Evolutionary conservation across 805 yeast genomes (phyloP).

Genomic region (Cyberlindnera mycetangii): DNA sequence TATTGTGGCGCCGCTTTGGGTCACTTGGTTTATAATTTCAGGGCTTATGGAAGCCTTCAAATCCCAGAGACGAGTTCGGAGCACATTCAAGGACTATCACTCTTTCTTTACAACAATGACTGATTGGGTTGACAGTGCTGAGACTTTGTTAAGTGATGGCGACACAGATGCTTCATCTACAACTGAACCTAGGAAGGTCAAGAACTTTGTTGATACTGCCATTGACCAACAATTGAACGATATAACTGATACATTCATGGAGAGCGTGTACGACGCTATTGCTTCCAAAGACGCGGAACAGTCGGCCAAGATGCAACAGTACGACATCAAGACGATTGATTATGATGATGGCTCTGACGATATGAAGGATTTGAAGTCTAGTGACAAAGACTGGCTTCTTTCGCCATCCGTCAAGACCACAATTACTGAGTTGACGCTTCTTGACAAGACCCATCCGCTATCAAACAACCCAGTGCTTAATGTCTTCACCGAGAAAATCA

Average conservation of each 20-base stretch:
- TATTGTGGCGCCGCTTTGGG: slow-evolving; percentile 62
- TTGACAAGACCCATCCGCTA: neutral
- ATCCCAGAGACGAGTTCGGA: slow-evolving; percentile 37
- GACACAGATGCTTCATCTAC: slow-evolving; percentile 15
- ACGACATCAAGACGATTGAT: slow-evolving; percentile 13
- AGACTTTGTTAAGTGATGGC: slow-evolving; percentile 6
- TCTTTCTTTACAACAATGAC: slow-evolving; percentile 23
- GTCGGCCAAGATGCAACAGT: slow-evolving; percentile 20
- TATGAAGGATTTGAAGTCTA: neutral
- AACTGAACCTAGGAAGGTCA: slow-evolving; percentile 12
- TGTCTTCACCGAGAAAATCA: slow-evolving; percentile 35
- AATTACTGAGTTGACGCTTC: slow-evolving; percentile 28
- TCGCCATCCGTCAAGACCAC: slow-evolving; percentile 19
- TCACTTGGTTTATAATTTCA: slow-evolving; percentile 50
- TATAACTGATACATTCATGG: slow-evolving; percentile 62
- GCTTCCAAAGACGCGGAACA: slow-evolving; percentile 33
- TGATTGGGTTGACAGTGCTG: slow-evolving; percentile 14
- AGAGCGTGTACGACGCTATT: slow-evolving; percentile 59
- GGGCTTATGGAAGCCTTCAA: slow-evolving; percentile 39
- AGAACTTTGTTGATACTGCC: slow-evolving; percentile 25
- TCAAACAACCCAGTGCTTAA: slow-evolving; percentile 16
- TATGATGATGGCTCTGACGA: neutral
- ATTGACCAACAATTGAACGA: slow-evolving; percentile 49
- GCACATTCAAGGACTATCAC: slow-evolving; percentile 28
- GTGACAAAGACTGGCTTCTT: neutral